Conservation (phyloP, 441 rosid species). For the Jatropha multifida region DNA sequence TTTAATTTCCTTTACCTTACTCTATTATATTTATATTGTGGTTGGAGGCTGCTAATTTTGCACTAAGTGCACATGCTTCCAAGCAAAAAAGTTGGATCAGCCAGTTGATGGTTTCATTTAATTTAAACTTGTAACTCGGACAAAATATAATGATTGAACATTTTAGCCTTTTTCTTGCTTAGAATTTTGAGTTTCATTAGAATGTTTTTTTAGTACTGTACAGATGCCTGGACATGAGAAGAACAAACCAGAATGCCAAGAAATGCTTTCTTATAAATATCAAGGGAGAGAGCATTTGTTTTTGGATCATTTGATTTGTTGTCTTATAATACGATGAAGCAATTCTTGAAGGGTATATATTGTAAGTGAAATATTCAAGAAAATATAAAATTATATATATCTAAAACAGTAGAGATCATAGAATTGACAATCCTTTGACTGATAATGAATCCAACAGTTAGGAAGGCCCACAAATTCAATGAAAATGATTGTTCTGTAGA, state of each 20-base stretch:
- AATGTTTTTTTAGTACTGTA: constrained; percentile 8
- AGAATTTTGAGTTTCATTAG: constrained; percentile 2
- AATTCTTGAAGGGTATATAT: background rate
- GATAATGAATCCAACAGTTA: constrained; percentile 1
- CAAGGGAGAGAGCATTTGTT: background rate
- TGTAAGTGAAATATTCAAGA: background rate
- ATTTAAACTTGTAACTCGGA: background rate
- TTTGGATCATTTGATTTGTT: constrained; percentile 22
- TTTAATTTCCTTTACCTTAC: too few relatives aligned
- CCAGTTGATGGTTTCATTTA: background rate
- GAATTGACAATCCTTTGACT: constrained; percentile 17
- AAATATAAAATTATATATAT: background rate
- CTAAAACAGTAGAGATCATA: constrained; percentile 21
- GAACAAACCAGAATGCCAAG: background rate
- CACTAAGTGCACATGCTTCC: constrained; percentile 17
- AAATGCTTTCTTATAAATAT: constrained; percentile 2
- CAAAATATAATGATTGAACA: constrained; percentile 16
- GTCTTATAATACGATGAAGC: background rate
- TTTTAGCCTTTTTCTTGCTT: background rate
- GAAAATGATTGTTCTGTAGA: constrained; percentile 19
- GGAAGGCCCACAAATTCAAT: constrained; percentile 15
- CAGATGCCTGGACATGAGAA: background rate
- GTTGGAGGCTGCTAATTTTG: constrained; percentile 14
- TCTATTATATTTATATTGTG: background rate
- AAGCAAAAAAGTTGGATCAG: background rate